phyloP scores from a whole-genome alignment of 192 early-diverging fungal species.

The Gorgonomyces haynaldii region DNA sequence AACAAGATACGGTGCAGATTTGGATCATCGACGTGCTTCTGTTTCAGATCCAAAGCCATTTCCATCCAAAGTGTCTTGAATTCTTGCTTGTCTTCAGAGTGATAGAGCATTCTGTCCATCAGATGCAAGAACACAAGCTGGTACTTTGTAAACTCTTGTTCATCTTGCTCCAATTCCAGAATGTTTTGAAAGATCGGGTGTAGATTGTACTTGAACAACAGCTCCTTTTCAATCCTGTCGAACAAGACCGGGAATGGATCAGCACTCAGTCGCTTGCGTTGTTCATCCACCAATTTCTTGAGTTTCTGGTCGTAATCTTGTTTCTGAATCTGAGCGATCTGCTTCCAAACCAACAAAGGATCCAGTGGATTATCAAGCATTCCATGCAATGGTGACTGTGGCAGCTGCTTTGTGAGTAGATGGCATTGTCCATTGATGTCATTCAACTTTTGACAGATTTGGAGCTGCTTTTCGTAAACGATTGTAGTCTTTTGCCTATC shows the following conservation, averaged over 20 bases:
- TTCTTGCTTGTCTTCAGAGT: conserved; percentile 8
- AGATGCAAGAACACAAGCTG: conserved; percentile 2
- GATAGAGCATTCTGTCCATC: conserved; percentile 4
- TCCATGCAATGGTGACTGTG: too few species aligned
- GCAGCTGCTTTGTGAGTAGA: too few species aligned
- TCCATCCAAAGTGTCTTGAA: background rate
- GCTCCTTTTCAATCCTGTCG: conserved; percentile 52
- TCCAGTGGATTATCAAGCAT: too few species aligned
- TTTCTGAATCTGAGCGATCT: conserved; percentile 30
- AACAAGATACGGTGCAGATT: background rate
- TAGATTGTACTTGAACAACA: conserved; percentile 25
- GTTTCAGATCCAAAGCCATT: background rate
- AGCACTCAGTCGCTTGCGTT: conserved; percentile 57
- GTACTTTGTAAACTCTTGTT: background rate
- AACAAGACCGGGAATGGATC: conserved; percentile 47
- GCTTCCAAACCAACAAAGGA: conserved; percentile 18
- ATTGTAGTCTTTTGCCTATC: conserved; percentile 8
- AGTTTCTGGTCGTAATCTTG: conserved; percentile 33
- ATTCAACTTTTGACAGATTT: too few species aligned
- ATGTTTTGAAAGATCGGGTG: conserved; percentile 14
- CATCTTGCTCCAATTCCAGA: conserved; percentile 6
- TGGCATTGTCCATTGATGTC: too few species aligned
- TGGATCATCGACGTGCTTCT: background rate
- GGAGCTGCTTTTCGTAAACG: too few species aligned
- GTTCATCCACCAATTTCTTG: conserved; percentile 47